Conservation (phyloP, 768 basidiomycete genomes). For the Boletus reticuloceps region DNA sequence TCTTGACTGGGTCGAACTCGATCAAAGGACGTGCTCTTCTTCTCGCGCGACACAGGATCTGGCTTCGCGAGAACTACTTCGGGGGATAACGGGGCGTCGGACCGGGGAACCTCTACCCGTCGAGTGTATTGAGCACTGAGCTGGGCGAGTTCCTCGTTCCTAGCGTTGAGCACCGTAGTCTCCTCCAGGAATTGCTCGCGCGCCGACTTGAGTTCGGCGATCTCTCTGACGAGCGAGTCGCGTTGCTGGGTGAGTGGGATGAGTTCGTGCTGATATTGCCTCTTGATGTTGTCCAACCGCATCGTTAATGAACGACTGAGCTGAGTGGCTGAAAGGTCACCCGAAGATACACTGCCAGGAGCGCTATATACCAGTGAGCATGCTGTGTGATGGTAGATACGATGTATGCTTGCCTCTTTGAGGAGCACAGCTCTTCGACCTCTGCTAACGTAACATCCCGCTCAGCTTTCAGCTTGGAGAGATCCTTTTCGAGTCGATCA, state of each 20-base stretch:
- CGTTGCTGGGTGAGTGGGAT: conserved; percentile 80
- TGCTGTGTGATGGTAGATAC: conserved; percentile 18
- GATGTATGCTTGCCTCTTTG: conserved; percentile 55
- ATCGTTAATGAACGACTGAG: conserved; percentile 73
- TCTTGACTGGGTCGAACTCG: conserved; percentile 17
- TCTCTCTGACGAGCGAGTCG: conserved; percentile 75
- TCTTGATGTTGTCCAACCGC: conserved; percentile 84
- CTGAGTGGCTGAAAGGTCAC: conserved; percentile 40
- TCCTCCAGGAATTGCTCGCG: conserved; percentile 90
- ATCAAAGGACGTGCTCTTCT: conserved; percentile 32
- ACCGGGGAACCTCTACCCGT: conserved; percentile 55
- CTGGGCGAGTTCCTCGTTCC: conserved; percentile 91
- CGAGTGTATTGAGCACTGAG: conserved; percentile 80
- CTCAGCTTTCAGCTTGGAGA: conserved; percentile 85
- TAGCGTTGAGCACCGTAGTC: conserved; percentile 82
- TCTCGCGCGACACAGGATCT: conserved; percentile 15
- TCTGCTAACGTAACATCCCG: conserved; percentile 92
- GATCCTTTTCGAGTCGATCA: conserved; percentile 75
- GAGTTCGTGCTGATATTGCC: conserved; percentile 84
- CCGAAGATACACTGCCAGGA: conserved; percentile 24
- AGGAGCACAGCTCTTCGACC: conserved; percentile 82
- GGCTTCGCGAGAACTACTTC: conserved; percentile 9
- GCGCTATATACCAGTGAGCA: conserved; percentile 20
- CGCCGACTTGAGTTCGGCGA: conserved; percentile 80
- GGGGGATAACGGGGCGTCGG: conserved; percentile 12